Evolutionary conservation across 768 basidiomycete genomes (phyloP).

Genomic region (Hygrophorus russula): DNA sequence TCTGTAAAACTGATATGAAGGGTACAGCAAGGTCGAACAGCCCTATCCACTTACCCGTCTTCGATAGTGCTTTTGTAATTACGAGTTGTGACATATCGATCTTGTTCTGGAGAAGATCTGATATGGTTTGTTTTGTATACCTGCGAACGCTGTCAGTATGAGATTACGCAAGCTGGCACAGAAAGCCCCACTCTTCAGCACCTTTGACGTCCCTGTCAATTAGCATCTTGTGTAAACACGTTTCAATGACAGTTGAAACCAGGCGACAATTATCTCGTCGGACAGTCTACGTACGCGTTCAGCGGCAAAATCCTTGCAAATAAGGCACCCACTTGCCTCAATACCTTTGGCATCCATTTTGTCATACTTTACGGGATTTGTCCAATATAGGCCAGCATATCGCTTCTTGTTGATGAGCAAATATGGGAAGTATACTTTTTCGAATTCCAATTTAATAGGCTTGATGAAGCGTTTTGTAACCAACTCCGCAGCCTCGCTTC

Average conservation of each 20-base stretch:
- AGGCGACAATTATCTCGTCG: slow-evolving; percentile 98
- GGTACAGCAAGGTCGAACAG: not conserved
- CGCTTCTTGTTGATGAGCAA: slow-evolving; percentile 97
- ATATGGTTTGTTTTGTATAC: slow-evolving; percentile 87
- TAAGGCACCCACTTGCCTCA: slow-evolving; percentile 46
- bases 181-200: slow-evolving; percentile 70
- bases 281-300: slow-evolving; percentile 57
- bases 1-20: slow-evolving; percentile 31
- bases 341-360: slow-evolving; percentile 99
- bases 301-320: not conserved
- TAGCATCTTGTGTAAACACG: slow-evolving; percentile 95
- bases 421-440: slow-evolving; percentile 98
- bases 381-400: slow-evolving; percentile 98
- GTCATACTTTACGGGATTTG: slow-evolving; percentile 87
- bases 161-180: not conserved
- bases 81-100: slow-evolving; percentile 99
- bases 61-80: slow-evolving; percentile 94
- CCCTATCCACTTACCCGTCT: slow-evolving; percentile 42
- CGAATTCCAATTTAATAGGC: slow-evolving; percentile 98
- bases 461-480: slow-evolving; percentile 87
- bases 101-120: slow-evolving; percentile 92
- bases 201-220: slow-evolving; percentile 91
- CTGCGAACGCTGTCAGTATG: slow-evolving; percentile 26
- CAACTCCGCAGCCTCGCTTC: slow-evolving; percentile 83
- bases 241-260: slow-evolving; percentile 96